Base-by-base conservation (phyloP, 1,139 yeast genomes). In the Geotrichum restrictum region DNA sequence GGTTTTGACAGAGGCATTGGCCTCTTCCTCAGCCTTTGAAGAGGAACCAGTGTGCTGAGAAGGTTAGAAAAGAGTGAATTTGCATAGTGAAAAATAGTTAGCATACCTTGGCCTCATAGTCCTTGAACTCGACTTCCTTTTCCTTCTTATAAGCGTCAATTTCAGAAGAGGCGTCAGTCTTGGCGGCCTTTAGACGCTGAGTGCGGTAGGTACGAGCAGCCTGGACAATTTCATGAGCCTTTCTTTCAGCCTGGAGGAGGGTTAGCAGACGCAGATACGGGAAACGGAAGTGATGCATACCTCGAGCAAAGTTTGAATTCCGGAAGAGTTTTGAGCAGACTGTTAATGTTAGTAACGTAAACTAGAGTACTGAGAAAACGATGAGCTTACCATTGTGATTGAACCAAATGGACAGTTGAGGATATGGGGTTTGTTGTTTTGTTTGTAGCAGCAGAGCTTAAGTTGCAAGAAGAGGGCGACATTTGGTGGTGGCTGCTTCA, bases 201-300 rank as follows among this genome's bases (percentile, higher is more conserved):
- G 95, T 80, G 71, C 96, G 88, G 76, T 83, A 83, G 63, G 81
- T 77, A 75, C 96, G 86, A 36, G 98, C 96, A 68, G 85, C 85
- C 63, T 89, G 81, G 60, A 93, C 98, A 60, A 91, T 87, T 65
- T 85, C 94, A 62, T 95, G 97, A 21, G 98, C 98, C 65, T 88
- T 94, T 74, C 87, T 88, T 75, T 93, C 98, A 55, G 98, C 95
- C 76, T 84, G 50, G 21, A 41, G n/a, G 14, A n/a, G n/a, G n/a
- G 33, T 3, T 4, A 16, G 16, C 14, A 24, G 45, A 19, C 11
- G 18, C 21, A 24, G n/a, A 27, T 32, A 29, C 21, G 24, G 38
- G 16, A 33, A 8, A 38, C 6, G 2, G 8, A 8, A 49, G n/a
- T 4, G 40, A 22, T 16, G 49, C 64, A 5, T 59, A 62, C 70